Evolutionary conservation across 345 rosid species (phyloP).

Genomic region (Pistacia integerrima): DNA sequence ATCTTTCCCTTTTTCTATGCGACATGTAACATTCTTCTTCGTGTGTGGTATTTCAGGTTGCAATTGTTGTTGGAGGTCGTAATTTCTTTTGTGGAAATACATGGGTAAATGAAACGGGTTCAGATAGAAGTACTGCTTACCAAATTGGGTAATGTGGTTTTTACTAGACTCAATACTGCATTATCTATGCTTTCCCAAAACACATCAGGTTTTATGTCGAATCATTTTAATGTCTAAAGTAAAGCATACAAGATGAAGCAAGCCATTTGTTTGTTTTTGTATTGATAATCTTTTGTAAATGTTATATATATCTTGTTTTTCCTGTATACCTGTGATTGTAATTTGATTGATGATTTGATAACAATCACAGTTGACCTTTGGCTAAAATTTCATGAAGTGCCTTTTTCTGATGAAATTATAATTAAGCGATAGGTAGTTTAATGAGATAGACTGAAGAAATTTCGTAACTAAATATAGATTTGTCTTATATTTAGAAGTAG

Average conservation of each 20-base stretch:
- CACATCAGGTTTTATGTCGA: background rate
- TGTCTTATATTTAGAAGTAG: background rate
- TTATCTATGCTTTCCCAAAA: background rate
- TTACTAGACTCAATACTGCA: background rate
- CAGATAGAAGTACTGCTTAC: conserved; percentile 80
- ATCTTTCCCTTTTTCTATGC: background rate
- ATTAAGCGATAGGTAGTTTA: background rate
- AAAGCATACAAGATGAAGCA: background rate
- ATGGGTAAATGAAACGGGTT: conserved; percentile 78
- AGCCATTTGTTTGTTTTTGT: background rate
- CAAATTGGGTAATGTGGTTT: conserved; percentile 67
- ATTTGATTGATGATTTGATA: no score
- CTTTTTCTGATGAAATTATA: background rate
- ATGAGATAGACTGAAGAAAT: background rate
- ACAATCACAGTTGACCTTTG: background rate
- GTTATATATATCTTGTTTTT: no score
- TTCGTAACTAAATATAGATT: background rate
- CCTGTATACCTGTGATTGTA: no score
- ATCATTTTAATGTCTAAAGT: background rate
- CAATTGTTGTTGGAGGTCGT: conserved; percentile 89
- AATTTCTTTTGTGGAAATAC: conserved; percentile 81
- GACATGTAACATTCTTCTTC: conserved; percentile 2
- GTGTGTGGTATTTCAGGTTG: conserved; percentile 52
- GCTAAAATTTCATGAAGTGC: background rate
- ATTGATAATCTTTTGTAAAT: background rate